Evolutionary conservation across 1,284 basidiomycete genomes (phyloP).

Genomic region (Entoloma clypeatum): DNA sequence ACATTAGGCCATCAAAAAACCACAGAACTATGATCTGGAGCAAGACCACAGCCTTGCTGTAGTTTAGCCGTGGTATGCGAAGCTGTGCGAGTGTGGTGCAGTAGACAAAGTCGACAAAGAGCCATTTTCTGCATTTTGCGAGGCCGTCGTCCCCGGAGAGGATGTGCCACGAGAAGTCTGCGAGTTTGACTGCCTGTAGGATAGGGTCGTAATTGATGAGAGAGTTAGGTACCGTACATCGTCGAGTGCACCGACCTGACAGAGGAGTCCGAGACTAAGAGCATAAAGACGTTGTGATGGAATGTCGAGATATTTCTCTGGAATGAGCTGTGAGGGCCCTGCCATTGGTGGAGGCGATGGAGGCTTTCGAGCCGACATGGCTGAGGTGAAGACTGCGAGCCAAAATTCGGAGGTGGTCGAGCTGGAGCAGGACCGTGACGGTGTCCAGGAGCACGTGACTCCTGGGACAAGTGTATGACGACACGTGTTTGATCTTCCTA

Average conservation of each 20-base stretch:
- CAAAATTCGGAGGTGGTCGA: background rate
- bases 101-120: slow-evolving; percentile 62
- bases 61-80: slow-evolving; percentile 75
- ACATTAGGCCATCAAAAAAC: slow-evolving; percentile 64
- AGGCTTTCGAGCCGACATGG: slow-evolving; percentile 15
- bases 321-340: slow-evolving; percentile 38
- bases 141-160: slow-evolving; percentile 39
- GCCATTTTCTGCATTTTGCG: slow-evolving; percentile 61
- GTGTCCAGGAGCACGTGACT: too few species aligned
- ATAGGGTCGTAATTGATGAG: slow-evolving; percentile 2
- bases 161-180: slow-evolving; percentile 56
- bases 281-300: slow-evolving; percentile 58
- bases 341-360: slow-evolving; percentile 3
- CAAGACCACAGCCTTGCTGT: slow-evolving; percentile 56
- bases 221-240: background rate
- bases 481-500: too few species aligned
- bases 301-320: slow-evolving; percentile 51
- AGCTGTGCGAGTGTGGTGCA: slow-evolving; percentile 59
- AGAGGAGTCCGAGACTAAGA: slow-evolving; percentile 50
- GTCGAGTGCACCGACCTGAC: slow-evolving; percentile 39
- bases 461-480: too few species aligned
- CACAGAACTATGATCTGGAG: slow-evolving; percentile 58
- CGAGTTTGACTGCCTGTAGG: slow-evolving; percentile 58
- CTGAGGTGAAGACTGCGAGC: background rate
- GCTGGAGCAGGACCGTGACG: background rate